phyloP scores from a whole-genome alignment of 495 filamentous ascomycete genomes.

The Aspergillus ostianus region DNA sequence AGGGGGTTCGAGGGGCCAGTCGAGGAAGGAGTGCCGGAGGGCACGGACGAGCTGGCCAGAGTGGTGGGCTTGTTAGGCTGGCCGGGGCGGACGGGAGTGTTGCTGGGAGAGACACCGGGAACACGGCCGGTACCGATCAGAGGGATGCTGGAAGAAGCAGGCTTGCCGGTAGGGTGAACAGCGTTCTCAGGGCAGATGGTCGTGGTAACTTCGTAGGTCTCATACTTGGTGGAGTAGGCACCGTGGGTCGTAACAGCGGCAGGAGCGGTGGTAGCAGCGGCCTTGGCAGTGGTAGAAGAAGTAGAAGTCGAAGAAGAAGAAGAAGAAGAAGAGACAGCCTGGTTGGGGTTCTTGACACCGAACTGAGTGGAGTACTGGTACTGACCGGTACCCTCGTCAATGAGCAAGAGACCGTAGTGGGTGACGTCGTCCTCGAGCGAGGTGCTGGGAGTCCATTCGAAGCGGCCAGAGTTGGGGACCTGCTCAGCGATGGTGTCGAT shows the following conservation, averaged over 20 bases:
- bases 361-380: constrained; percentile 73
- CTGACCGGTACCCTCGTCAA: constrained; percentile 57
- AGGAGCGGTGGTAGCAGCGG: constrained; percentile 22
- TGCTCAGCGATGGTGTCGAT: constrained; percentile 54
- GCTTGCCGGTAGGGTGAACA: constrained; percentile 15
- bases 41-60: constrained; percentile 20
- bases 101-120: constrained; percentile 20
- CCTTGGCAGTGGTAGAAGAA: constrained; percentile 15
- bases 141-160: constrained; percentile 16
- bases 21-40: constrained; percentile 28
- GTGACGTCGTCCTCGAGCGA: constrained; percentile 47
- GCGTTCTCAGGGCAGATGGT: constrained; percentile 23
- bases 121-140: constrained; percentile 28
- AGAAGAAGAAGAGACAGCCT: constrained; percentile 27
- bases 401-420: constrained; percentile 66
- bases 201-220: constrained; percentile 21
- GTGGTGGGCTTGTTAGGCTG: constrained; percentile 4
- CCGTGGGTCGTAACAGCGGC: constrained; percentile 22
- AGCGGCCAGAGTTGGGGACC: constrained; percentile 58
- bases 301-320: constrained; percentile 24
- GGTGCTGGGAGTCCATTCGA: constrained; percentile 53
- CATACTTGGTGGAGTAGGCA: constrained; percentile 11
- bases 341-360: constrained; percentile 55
- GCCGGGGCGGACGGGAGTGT: constrained; percentile 16
- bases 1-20: constrained; percentile 29